Conservation (phyloP, 83 land plant genomes). For the Picea mariana region DNA sequence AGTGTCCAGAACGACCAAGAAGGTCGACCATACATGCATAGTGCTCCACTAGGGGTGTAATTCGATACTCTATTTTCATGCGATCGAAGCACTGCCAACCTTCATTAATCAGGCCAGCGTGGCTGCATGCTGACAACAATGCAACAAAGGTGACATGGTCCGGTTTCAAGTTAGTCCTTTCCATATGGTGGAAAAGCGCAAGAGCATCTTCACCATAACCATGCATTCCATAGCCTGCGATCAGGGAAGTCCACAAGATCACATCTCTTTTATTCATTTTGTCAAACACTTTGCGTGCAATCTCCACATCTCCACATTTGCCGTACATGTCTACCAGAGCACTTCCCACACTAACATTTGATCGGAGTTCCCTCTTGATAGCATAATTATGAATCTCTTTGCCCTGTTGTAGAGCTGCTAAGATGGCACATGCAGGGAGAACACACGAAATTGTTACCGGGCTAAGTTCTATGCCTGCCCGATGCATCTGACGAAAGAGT, state of each 20-base stretch:
- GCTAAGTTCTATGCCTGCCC: slow-evolving; percentile 1
- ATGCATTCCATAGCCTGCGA: too few species aligned
- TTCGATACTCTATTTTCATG: background rate
- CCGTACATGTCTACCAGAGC: too few species aligned
- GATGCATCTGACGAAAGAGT: slow-evolving; percentile 12
- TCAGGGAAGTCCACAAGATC: too few species aligned
- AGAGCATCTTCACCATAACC: slow-evolving; percentile 7
- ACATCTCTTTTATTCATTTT: too few species aligned
- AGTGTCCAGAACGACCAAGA: background rate
- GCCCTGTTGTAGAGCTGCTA: slow-evolving; percentile 3
- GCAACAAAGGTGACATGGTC: slow-evolving; percentile 16
- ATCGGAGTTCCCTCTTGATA: background rate
- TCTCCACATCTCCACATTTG: too few species aligned
- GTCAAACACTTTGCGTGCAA: too few species aligned
- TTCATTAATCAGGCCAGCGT: background rate
- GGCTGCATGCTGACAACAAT: slow-evolving; percentile 16
- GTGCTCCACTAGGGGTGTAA: background rate
- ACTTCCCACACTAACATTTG: background rate
- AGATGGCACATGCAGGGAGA: slow-evolving; percentile 14
- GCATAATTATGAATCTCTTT: slow-evolving; percentile 11
- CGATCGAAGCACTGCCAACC: background rate
- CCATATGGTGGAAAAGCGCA: slow-evolving; percentile 11
- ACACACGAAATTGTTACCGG: background rate
- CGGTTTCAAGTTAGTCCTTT: background rate
- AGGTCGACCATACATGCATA: background rate